Percentiles rank a stretch among this genome's conserved stretches.
Conservation (phyloP, 495 filamentous ascomycete genomes). For the Penicillium malachiteum region DNA sequence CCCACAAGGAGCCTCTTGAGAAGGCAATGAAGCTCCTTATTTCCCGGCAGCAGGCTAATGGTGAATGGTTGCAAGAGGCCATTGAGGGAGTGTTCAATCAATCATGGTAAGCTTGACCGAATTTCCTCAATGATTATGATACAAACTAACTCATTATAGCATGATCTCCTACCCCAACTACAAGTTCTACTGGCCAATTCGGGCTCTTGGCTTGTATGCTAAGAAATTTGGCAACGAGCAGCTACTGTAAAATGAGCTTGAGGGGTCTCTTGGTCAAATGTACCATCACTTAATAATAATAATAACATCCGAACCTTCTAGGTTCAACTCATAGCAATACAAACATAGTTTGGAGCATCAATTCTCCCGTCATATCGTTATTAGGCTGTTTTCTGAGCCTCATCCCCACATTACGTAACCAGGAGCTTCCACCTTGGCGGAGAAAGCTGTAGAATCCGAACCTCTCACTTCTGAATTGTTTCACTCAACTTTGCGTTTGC, state of each 20-base stretch:
- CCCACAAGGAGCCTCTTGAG: conserved; percentile 68
- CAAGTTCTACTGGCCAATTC: conserved; percentile 95
- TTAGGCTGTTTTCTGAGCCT: no score
- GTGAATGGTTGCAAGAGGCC: conserved; percentile 91
- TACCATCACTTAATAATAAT: conserved; percentile 9
- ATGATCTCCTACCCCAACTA: conserved; percentile 99
- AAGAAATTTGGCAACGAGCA: conserved; percentile 68
- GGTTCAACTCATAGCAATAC: conserved; percentile 2
- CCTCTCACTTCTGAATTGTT: neutral
- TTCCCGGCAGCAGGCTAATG: conserved; percentile 78
- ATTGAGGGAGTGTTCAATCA: conserved; percentile 99
- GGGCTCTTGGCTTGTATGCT: conserved; percentile 87
- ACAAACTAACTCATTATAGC: conserved; percentile 56
- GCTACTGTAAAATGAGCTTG: conserved; percentile 21
- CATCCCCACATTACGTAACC: conserved; percentile 11
- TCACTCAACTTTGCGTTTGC: neutral
- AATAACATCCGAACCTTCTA: conserved; percentile 7
- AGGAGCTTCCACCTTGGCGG: neutral
- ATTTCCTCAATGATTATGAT: conserved; percentile 18
- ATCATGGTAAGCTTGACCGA: conserved; percentile 68
- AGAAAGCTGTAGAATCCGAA: conserved; percentile 11
- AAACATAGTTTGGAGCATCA: neutral
- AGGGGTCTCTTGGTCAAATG: neutral
- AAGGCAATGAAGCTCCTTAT: conserved; percentile 80
- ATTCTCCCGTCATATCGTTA: no score